phyloP scores from a whole-genome alignment of 2,329 filamentous ascomycete genomes.

The Lachnellula cervina region DNA sequence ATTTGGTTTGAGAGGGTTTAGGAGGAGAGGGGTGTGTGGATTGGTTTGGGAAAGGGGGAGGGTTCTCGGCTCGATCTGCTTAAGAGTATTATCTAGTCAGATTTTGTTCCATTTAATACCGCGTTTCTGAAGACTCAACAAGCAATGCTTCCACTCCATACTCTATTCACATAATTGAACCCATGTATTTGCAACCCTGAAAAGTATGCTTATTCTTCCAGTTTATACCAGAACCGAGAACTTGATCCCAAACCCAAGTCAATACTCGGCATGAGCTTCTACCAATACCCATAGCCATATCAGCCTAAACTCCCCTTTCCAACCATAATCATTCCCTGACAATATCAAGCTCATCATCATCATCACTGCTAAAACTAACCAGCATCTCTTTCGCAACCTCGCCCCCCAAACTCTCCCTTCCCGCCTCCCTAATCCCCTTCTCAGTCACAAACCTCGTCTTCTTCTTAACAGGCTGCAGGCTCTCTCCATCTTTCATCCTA shows the following conservation, averaged over 20 bases:
- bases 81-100: too few relatives aligned
- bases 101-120: too few relatives aligned
- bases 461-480: conserved; percentile 49
- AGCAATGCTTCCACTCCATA: too few relatives aligned
- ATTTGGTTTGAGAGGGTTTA: conserved; percentile 28
- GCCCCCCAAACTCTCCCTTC: conserved; percentile 65
- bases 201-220: too few relatives aligned
- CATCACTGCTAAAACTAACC: conserved; percentile 27
- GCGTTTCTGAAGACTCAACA: too few relatives aligned
- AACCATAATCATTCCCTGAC: conserved; percentile 18
- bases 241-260: too few relatives aligned
- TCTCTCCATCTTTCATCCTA: conserved; percentile 58
- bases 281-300: too few relatives aligned
- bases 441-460: conserved; percentile 78
- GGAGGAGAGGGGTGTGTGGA: background rate
- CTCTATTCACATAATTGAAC: too few relatives aligned
- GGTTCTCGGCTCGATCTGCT: background rate
- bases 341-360: conserved; percentile 32
- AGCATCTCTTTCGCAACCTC: conserved; percentile 33
- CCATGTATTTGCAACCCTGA: too few relatives aligned
- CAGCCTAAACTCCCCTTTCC: background rate
- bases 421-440: conserved; percentile 72
- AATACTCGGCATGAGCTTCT: too few relatives aligned
- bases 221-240: too few relatives aligned
- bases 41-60: background rate